Evolutionary conservation across 768 basidiomycete genomes (phyloP), one percentile per base, ranked within the genome.

Genomic region (Amanita polypyramis): DNA sequence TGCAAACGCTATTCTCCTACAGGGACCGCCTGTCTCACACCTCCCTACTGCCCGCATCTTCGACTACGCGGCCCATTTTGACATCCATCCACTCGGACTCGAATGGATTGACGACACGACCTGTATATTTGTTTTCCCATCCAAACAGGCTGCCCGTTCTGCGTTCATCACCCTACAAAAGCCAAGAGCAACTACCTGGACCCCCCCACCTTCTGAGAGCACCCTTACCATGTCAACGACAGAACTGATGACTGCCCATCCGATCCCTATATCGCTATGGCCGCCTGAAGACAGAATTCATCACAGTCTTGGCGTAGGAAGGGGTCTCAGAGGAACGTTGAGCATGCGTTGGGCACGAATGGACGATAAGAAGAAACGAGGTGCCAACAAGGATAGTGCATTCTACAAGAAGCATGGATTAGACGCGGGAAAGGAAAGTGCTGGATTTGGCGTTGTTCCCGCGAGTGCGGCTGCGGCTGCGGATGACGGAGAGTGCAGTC

Each of bases 101-200:
- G 89, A 92, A 65, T 92, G 89, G 89, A 74, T 92, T 15, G 80
- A 89, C 60, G 89, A 92, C 64, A 81, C 69, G 19, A 88, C 84
- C 20, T 90, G 86, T 55, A 74, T 92, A 3, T 68, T 91, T 43
- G 82, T 92, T 36, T 92, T 88, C 58, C 64, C 73, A 5, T 72
- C 76, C 33, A 76, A 71, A 43, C 51, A 65, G 32, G 62, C 69
- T 10, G 86, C 86, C 10, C 71, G 74, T 20, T 55, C 64, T 1
- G 81, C 76, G 1, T 71, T 74, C 54, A 62, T 66, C 9, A 58
- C 57, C 17, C 70, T 88, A 14, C 72, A 72, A 54, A 82, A 80
- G 60, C 66, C 72, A 4, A 79, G 80, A 40, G 70, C 66, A 10
- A 25, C 25, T 27, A n/a, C 35, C 7, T 30, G 14, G 1, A 14